A percentile compares a stretch with the other conserved stretches of the same genome.
Conservation (phyloP, 139 green algal genomes). For the Volvox africanus region DNA sequence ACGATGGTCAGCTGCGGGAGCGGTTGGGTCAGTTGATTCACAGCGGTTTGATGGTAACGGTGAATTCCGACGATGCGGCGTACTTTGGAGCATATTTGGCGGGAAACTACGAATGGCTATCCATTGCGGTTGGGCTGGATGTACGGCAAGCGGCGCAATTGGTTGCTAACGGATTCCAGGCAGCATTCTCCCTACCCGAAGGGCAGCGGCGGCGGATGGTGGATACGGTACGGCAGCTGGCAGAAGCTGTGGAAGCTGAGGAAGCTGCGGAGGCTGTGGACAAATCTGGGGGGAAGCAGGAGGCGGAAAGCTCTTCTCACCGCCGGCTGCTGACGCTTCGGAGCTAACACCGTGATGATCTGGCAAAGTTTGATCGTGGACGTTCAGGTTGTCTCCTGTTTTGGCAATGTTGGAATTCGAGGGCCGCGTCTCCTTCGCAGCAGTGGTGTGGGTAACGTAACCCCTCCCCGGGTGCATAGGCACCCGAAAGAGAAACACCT, state of each 20-base stretch:
- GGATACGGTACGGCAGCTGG: neutral
- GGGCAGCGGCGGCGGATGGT: neutral
- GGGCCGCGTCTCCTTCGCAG: no score
- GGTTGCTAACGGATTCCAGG: slow-evolving; percentile 56
- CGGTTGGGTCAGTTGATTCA: slow-evolving; percentile 21
- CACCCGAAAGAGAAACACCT: no score
- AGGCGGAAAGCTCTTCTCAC: neutral
- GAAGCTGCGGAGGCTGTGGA: neutral
- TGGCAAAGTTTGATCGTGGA: no score
- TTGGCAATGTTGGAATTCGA: no score
- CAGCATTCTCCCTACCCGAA: neutral
- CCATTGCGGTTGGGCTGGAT: neutral
- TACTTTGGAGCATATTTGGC: slow-evolving; percentile 73
- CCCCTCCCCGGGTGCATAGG: no score
- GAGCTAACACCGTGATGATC: no score
- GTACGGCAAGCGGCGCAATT: slow-evolving; percentile 53
- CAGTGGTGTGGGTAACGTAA: no score
- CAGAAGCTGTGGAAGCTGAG: neutral
- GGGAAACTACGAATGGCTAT: slow-evolving; percentile 65
- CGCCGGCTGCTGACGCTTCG: no score
- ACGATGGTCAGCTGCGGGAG: slow-evolving; percentile 52
- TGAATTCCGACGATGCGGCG: slow-evolving; percentile 78
- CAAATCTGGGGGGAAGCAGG: neutral
- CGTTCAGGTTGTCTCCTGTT: no score
- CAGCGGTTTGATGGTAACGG: slow-evolving; percentile 55